Base-by-base conservation (phyloP, 257 asterid genomes). In the Nicotiana undulata region DNA sequence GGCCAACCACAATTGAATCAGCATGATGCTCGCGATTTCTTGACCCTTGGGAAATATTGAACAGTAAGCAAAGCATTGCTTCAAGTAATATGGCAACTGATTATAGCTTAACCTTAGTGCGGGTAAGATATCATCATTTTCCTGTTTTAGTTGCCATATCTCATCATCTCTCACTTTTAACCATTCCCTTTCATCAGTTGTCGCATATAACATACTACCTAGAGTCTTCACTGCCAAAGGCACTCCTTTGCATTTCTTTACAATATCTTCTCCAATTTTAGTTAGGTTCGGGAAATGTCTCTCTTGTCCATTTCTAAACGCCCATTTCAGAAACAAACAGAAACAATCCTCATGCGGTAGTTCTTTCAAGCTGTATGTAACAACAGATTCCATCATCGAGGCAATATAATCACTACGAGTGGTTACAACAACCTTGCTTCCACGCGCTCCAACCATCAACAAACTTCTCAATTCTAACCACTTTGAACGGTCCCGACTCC, bases 171-270 rank as follows among this genome's bases (percentile, higher is more conserved):
- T 70, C 59, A 70, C 81, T 60, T 49, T 60, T 22, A 40, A 22
- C 84, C 84, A 81, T 18, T 56, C 84, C 22, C 17, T 4, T 26
- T 59, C 49, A 31, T 60, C 49, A 22, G 29, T 51, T 34, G 10
- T 65, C 10, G 0, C 60, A 10, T 76, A 75, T 70, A 82, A 3
- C 37, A 77, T 59, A 51, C 85, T 5, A 29, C 82, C 85, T 0
- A 82, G 60, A 37, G 82, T 28, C 61, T 77, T 82, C 16, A 82
- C 77, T 32, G 82, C 85, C 56, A 82, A 67, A 8, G 85, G 85
- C 75, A 82, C 75, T 22, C 63, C 72, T 26, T 67, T 49, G 49
- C 85, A 82, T 58, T 55, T 82, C 63, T 53, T 65, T 17, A 82
- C 82, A 26, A 67, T 58, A 64, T 9, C 49, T 76, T 68, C 80